These are phyloP conservation scores for Neofusicoccum laricinum DNA, from an alignment of 2,329 filamentous ascomycete genomes.

Conservation along the genomic window DNA sequence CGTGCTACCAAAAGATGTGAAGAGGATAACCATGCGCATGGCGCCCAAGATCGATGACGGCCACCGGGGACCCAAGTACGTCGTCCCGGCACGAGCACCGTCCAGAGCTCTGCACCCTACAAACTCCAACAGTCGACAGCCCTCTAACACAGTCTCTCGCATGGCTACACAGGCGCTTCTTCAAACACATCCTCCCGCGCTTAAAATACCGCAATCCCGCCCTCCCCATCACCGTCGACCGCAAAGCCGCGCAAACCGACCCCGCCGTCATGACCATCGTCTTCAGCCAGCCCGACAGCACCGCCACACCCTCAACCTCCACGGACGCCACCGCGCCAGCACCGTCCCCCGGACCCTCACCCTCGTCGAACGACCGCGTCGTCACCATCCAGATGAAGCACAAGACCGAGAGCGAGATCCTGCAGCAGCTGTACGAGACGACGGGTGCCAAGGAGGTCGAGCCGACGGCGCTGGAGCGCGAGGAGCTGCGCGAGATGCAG, in stretches of 20 bases:
- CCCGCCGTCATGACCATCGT: constrained; percentile 65
- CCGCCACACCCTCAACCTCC: constrained; percentile 25
- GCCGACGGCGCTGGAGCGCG: constrained; percentile 58
- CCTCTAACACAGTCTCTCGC: constrained; percentile 1
- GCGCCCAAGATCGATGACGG: constrained; percentile 60
- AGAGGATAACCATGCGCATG: constrained; percentile 73
- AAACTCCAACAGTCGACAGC: constrained; percentile 21
- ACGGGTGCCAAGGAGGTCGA: constrained; percentile 59
- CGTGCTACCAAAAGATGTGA: constrained; percentile 72
- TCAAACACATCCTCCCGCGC: constrained; percentile 74
- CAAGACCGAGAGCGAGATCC: constrained; percentile 59
- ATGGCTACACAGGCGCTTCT: constrained; percentile 69
- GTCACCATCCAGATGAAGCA: constrained; percentile 58
- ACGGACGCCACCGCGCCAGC: constrained; percentile 19
- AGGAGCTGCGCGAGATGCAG: constrained; percentile 57
- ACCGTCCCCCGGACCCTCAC: constrained; percentile 26
- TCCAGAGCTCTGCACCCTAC: constrained; percentile 13
- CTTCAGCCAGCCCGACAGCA: constrained; percentile 36
- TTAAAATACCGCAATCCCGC: constrained; percentile 94
- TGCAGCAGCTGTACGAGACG: constrained; percentile 59
- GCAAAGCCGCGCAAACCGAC: constrained; percentile 51
- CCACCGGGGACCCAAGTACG: constrained; percentile 69
- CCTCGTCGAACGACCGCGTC: constrained; percentile 30
- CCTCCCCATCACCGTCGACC: constrained; percentile 77
- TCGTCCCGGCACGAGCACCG: background rate